Base-by-base conservation (phyloP, 306 rosid species). In the Vigna mungo region DNA sequence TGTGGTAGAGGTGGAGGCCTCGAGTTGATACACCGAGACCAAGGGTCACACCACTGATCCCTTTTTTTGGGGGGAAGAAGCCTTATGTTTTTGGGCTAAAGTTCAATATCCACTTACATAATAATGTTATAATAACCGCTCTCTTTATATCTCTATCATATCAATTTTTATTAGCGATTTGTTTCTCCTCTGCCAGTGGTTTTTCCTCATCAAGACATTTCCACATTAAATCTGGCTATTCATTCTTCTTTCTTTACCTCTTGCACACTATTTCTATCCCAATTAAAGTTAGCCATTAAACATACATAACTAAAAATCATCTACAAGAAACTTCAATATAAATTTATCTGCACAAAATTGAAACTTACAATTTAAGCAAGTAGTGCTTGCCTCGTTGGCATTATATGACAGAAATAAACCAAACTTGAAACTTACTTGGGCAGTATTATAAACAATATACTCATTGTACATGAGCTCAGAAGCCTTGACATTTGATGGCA, bases 391-490 rank as follows among this genome's bases (percentile, higher is more conserved):
- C 46, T 78, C 51, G 46, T 14, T 4, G 49, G 62, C 61, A 82
- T 20, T 49, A 48, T 69, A 74, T 59, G 36, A 64, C 20, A 70
- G 30, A 32, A 32, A 76, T 30, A 54, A 61, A 54, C 37, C 37
- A 58, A 78, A 61, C 18, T 54, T 77, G 27, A 47, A 76, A 90
- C 97, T 87, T 90, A 92, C 99, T 76, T 92, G 99, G 63, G 97
- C 89, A 12, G 91, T 90, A 81, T 90, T 72, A 49, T 95, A 95
- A 54, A 92, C 99, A 79, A 95, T 92, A 79, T 87, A 95, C 91
- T 92, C 99, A 12, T 95, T 95, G 86, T 95, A 95, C 99, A 92
- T 89, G 66, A 95, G 89, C 87, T 90, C 97, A 6, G 97, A 83
- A 23, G 87, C 55, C 87, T 76, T 89, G 78, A 87, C 80, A 72